These are phyloP conservation scores for Eleusine indica DNA, from an alignment of 176 grass and related monocot genomes.

Conservation along the genomic window DNA sequence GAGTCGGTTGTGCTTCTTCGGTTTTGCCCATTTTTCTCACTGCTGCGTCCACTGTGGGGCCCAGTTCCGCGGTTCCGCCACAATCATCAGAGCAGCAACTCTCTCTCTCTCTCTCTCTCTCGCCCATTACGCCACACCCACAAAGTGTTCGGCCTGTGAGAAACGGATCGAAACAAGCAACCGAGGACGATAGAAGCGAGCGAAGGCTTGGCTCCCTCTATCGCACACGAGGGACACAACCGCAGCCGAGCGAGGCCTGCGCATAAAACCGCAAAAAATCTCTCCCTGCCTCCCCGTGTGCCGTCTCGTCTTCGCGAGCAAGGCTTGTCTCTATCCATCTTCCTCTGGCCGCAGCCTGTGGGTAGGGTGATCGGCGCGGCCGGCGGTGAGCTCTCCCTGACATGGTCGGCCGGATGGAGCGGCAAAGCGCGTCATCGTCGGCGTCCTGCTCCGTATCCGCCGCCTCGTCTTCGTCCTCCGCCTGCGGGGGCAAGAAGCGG, in stretches of 20 bases:
- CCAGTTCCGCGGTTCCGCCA: slow-evolving; percentile 42
- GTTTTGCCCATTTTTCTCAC: slow-evolving; percentile 20
- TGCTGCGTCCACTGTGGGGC: background rate
- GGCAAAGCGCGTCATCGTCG: slow-evolving; percentile 51
- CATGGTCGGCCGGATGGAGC: slow-evolving; percentile 63
- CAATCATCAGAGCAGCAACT: slow-evolving; percentile 35
- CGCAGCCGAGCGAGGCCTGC: background rate
- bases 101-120: background rate
- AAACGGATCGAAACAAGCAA: slow-evolving; percentile 35
- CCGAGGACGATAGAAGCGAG: background rate
- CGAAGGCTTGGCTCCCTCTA: background rate
- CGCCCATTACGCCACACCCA: slow-evolving; percentile 32
- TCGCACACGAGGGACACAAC: slow-evolving; percentile 13
- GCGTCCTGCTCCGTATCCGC: slow-evolving; percentile 49
- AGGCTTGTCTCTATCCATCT: background rate
- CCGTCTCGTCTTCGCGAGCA: slow-evolving; percentile 13
- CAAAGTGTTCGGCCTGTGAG: slow-evolving; percentile 6
- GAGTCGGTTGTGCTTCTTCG: background rate
- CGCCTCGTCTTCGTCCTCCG: slow-evolving; percentile 22
- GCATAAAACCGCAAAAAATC: slow-evolving; percentile 38
- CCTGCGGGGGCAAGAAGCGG: slow-evolving; percentile 47
- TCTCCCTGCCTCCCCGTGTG: background rate
- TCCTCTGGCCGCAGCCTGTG: background rate
- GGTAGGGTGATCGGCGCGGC: slow-evolving; percentile 9
- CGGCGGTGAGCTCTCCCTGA: slow-evolving; percentile 18